These are phyloP conservation scores for Myochromella boudieri DNA, from an alignment of 768 basidiomycete genomes.

Conservation along the genomic window DNA sequence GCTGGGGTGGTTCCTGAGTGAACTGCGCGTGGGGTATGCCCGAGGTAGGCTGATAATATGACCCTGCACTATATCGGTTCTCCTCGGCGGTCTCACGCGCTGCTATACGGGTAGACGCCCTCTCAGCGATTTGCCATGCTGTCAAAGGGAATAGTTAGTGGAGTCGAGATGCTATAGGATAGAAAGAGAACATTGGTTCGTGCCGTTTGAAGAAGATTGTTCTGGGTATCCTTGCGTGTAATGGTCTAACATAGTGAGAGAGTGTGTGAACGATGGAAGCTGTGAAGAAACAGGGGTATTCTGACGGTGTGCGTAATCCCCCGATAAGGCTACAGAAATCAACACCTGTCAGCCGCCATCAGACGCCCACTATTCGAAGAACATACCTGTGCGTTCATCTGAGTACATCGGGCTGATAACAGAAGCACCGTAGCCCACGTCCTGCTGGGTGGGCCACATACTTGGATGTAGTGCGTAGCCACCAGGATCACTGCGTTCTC, in stretches of 20 bases:
- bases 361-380: conserved; percentile 7
- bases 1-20: background rate
- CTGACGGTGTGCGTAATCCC: conserved; percentile 41
- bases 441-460: conserved; percentile 32
- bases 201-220: conserved; percentile 27
- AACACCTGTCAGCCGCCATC: conserved; percentile 10
- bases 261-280: conserved; percentile 1
- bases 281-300: conserved; percentile 14
- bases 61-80: conserved; percentile 12
- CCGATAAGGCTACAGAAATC: conserved; percentile 34
- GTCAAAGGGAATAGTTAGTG: conserved; percentile 14
- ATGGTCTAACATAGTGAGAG: conserved; percentile 10
- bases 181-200: conserved; percentile 28
- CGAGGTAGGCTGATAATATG: conserved; percentile 9
- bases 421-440: conserved; percentile 41
- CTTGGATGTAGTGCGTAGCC: conserved; percentile 20
- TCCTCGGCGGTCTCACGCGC: conserved; percentile 45
- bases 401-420: conserved; percentile 50
- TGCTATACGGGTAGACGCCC: conserved; percentile 59
- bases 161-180: conserved; percentile 13
- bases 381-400: conserved; percentile 58
- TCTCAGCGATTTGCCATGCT: conserved; percentile 55
- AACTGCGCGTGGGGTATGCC: conserved; percentile 13
- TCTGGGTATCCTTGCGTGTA: conserved; percentile 31
- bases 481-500: conserved; percentile 28